A percentile compares a stretch with the other conserved stretches of the same genome.
Conservation (phyloP, 2,329 filamentous ascomycete species). For the Claviceps quebecensis region DNA sequence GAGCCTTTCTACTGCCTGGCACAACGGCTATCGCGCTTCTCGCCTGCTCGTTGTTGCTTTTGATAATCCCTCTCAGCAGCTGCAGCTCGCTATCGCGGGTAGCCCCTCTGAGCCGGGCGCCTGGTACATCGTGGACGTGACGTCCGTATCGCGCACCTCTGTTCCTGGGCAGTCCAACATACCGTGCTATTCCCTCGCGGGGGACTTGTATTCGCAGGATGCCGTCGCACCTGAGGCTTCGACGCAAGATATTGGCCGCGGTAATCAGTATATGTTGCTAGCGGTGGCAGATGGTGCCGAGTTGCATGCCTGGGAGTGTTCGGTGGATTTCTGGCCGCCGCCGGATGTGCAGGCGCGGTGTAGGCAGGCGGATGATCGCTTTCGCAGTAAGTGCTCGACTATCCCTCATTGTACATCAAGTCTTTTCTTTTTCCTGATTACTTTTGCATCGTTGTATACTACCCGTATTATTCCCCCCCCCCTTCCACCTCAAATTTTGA, state of each 20-base stretch:
- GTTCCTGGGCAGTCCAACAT: slow-evolving; percentile 7
- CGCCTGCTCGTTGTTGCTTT: slow-evolving; percentile 10
- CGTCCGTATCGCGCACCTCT: slow-evolving; percentile 2
- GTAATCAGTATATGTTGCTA: slow-evolving; percentile 6
- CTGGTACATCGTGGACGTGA: slow-evolving; percentile 8
- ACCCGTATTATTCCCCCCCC: not conserved
- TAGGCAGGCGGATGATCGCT: slow-evolving; percentile 4
- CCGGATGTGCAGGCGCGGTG: slow-evolving; percentile 7
- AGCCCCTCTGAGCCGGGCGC: slow-evolving; percentile 4
- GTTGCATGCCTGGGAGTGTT: slow-evolving; percentile 10
- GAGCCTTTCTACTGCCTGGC: slow-evolving; percentile 10
- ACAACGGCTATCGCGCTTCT: slow-evolving; percentile 5
- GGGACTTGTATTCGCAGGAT: slow-evolving; percentile 7
- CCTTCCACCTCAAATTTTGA: too few species aligned
- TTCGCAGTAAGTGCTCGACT: slow-evolving; percentile 6
- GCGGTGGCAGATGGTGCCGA: slow-evolving; percentile 8
- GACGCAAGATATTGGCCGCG: not conserved
- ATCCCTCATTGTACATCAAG: too few species aligned
- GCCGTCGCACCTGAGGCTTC: too few species aligned
- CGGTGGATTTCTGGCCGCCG: slow-evolving; percentile 7
- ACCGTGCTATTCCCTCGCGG: slow-evolving; percentile 10
- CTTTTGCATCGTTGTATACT: not conserved
- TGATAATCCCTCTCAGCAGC: slow-evolving; percentile 5
- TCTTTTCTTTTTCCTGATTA: not conserved
- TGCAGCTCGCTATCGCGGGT: slow-evolving; percentile 9